These are phyloP conservation scores for Fusarium praegraminearum DNA, from an alignment of 2,329 filamentous ascomycete species.

Conservation along the genomic window DNA sequence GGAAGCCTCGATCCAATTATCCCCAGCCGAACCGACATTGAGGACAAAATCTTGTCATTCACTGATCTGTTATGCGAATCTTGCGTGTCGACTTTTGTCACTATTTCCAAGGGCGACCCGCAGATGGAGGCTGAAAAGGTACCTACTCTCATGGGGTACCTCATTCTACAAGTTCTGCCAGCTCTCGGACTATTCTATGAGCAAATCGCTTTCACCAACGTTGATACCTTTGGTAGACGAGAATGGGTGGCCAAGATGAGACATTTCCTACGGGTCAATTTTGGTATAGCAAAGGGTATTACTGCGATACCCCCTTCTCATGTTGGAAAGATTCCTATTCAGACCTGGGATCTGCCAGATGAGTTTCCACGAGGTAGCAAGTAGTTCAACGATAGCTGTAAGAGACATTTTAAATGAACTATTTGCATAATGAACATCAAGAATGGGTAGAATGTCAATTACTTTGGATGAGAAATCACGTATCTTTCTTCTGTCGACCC, in stretches of 20 bases:
- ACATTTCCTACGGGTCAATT: background rate
- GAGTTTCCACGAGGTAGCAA: background rate
- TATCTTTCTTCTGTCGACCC: too few species aligned
- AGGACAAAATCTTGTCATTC: background rate
- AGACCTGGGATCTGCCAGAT: background rate
- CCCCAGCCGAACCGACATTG: background rate
- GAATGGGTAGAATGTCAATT: rapidly evolving
- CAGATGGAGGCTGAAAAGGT: background rate
- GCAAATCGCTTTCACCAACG: background rate
- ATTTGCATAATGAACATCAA: too few species aligned
- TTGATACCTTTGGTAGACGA: background rate
- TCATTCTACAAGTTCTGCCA: background rate
- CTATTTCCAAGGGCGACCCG: background rate
- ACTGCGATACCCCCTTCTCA: background rate
- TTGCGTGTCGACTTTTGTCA: background rate
- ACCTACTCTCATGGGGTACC: background rate
- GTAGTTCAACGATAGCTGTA: rapidly evolving
- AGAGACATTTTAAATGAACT: too few species aligned
- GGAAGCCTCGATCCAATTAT: background rate
- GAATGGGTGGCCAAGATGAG: background rate
- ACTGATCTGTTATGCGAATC: background rate
- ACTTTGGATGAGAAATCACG: too few species aligned
- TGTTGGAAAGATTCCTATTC: background rate
- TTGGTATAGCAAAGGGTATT: background rate
- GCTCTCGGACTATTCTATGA: background rate